Base-by-base conservation (phyloP, 768 basidiomycete genomes). In the Paxillus rubicundulus region DNA sequence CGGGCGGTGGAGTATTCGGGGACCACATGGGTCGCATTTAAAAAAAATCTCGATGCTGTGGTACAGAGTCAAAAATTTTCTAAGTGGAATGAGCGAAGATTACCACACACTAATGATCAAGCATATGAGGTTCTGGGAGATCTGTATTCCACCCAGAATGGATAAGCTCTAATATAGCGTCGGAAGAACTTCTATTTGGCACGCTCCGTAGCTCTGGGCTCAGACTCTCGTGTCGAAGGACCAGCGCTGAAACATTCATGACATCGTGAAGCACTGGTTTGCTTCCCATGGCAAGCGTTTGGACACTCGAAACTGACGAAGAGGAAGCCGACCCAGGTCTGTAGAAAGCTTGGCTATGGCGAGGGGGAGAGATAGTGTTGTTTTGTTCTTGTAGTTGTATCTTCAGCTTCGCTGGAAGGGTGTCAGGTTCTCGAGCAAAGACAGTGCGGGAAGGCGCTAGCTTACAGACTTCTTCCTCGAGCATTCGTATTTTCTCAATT, bases 121-220 rank as follows among this genome's bases (percentile, higher is more conserved):
- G 74, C 14, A 82, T 77, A 18, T 79, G 69, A 21, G 87, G 90
- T 57, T 89, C 85, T 39, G 90, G 90, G 12, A 93, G 75, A 61
- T 93, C 90, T 24, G 89, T 80, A 69, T 92, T 88, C 90, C 90
- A 92, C 2, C 91, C 90, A 17, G 82, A 79, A 61, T 84, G 82
- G 12, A 91, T 72, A 37, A 93, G 68, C 44, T 86, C 82, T 70
- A 84, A 76, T 58, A 85, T 76, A 4, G 80, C 75, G 59, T 85
- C 81, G 2, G 79, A 61, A 34, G 68, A 72, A 39, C 71, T 66
- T 55, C 74, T 73, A 46, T 70, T 69, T 45, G 66, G 68, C 41
- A 63, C 55, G 17, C 72, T 69, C 27, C 64, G 71, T 27, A 77
- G 52, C 47, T 85, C 82, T 21, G 84, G 81, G 58, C 79, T 82